Percentiles rank a stretch among this genome's conserved stretches.
phyloP scores from a whole-genome alignment of 306 rosid genomes.

The Dryas drummondii region DNA sequence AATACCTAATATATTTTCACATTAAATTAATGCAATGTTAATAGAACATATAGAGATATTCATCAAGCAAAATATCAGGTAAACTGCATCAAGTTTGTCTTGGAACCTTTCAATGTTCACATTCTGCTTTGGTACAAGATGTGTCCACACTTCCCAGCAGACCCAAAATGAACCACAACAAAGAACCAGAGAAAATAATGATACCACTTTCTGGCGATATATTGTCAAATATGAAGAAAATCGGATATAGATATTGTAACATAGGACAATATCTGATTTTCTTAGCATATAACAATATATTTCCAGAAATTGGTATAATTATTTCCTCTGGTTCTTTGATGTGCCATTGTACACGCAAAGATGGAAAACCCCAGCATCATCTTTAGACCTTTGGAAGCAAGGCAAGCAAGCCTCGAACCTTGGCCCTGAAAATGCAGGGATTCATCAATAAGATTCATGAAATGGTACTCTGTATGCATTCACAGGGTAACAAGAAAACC shows the following conservation, averaged over 20 bases:
- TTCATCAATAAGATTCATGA: conserved; percentile 33
- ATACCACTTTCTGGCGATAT: conserved; percentile 13
- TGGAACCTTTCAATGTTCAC: conserved; percentile 11
- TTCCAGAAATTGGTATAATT: too few species aligned
- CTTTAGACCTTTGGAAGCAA: conserved; percentile 41
- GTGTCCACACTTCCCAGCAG: conserved; percentile 22
- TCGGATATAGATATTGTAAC: conserved; percentile 4
- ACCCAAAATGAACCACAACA: conserved; percentile 20
- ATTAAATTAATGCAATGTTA: background rate
- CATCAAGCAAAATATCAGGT: background rate
- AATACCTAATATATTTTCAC: background rate
- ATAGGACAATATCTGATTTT: too few species aligned
- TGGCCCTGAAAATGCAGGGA: conserved; percentile 50
- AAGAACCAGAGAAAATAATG: conserved; percentile 14
- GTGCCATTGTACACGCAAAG: conserved; percentile 24
- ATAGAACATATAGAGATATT: background rate
- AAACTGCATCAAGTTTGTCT: conserved; percentile 17
- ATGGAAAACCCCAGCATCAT: conserved; percentile 28
- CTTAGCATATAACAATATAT: too few species aligned
- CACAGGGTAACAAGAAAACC: conserved; percentile 16
- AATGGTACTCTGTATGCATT: conserved; percentile 14
- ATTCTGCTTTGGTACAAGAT: conserved; percentile 21
- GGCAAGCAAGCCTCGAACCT: conserved; percentile 48
- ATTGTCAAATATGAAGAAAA: conserved; percentile 11
- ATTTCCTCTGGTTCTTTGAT: too few species aligned